These are phyloP conservation scores for Morella rubra DNA, from an alignment of 306 rosid genomes.

Conservation along the genomic window DNA sequence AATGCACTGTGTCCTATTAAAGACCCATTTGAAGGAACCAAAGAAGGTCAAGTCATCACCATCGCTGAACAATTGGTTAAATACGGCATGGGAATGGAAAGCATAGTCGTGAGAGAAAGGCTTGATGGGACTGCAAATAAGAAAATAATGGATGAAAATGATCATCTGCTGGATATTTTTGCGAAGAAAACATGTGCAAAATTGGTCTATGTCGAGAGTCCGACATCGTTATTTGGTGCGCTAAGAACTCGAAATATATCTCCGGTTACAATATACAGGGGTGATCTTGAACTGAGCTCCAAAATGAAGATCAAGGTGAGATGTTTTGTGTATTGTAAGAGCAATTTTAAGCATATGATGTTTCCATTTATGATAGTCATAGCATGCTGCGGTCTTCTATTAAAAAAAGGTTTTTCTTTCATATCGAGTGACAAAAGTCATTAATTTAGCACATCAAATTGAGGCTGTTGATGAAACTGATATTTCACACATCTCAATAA, in stretches of 20 bases:
- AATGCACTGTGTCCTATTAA: constrained; percentile 71
- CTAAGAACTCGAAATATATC: constrained; percentile 67
- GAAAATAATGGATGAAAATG: constrained; percentile 74
- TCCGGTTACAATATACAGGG: constrained; percentile 72
- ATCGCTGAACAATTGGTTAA: constrained; percentile 71
- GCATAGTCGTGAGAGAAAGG: constrained; percentile 69
- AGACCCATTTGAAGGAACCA: constrained; percentile 71
- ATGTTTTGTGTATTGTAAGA: constrained; percentile 16
- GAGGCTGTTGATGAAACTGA: background rate
- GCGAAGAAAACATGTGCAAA: constrained; percentile 68
- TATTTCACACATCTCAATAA: background rate
- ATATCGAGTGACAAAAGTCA: background rate
- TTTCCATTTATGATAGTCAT: background rate
- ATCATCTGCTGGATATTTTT: constrained; percentile 55
- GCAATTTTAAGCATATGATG: constrained; percentile 16
- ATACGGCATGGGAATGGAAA: constrained; percentile 81
- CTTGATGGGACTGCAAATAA: constrained; percentile 41
- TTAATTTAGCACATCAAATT: background rate
- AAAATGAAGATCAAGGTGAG: constrained; percentile 78
- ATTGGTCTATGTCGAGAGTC: constrained; percentile 61
- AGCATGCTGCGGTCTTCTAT: background rate
- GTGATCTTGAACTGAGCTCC: constrained; percentile 78
- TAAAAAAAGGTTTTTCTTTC: background rate
- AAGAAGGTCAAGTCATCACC: constrained; percentile 75
- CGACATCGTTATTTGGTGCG: constrained; percentile 74